Evolutionary conservation across 257 asterid genomes (phyloP), one percentile per base, ranked within the genome.

Genomic region (Solanum pinnatisectum): DNA sequence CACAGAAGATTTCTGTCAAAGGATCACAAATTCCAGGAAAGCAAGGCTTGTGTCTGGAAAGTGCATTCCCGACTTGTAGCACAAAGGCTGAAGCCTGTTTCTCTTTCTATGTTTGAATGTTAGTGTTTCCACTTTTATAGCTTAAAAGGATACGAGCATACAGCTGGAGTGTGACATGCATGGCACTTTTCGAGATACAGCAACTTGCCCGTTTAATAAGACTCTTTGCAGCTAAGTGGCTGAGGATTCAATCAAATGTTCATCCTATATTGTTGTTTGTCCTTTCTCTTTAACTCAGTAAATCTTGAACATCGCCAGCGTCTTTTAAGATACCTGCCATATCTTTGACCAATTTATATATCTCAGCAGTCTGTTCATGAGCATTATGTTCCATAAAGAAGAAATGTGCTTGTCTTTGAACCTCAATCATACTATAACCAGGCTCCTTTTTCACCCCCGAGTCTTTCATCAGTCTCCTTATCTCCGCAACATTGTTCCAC

Each of bases 361-460:
- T 94, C 82, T 92, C 89, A 77, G 85, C 93, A 18, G 93, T 95
- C 85, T 94, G 93, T 83, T 89, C 88, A 87, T 97, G 99, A 85
- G 95, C 89, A 91, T 95, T 96, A 88, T 96, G 96, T 35, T 93
- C 99, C 99, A 94, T 96, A 91, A 87, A 93, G 91, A 97, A 97
- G 93, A 94, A 90, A 94, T 95, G 95, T 73, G 87, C 92, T 91
- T 92, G 96, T 90, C 84, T 93, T 85, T 95, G 97, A 37, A 96
- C 88, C 92, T 97, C 99, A 88, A 97, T 94, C 99, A 96, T 97
- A 92, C 99, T 96, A 91, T 93, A 93, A 79, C 99, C 96, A 56
- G 99, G 98, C 76, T 95, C 98, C 91, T 97, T 97, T 89, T 89
- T 94, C 46, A 97, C 86, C 71, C 98, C 98, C 10, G 94, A 92